Evolutionary conservation across 2,329 filamentous ascomycete species (phyloP).

Genomic region (Pseudogymnoascus verrucosus): DNA sequence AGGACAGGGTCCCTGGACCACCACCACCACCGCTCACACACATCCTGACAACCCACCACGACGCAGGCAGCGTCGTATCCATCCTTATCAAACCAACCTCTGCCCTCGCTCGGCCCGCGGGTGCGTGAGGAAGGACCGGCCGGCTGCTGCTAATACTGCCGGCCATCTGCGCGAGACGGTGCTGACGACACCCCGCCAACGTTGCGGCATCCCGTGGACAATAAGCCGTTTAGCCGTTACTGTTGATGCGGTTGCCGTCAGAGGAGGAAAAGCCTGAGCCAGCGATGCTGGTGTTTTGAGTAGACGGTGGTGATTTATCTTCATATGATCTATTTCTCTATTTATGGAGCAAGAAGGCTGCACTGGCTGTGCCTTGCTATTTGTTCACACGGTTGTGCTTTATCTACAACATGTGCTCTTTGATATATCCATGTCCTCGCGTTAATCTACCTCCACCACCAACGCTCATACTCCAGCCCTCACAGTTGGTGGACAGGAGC

Average conservation of each 20-base stretch:
- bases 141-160: not conserved
- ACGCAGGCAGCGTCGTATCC: not conserved
- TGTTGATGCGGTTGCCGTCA: not conserved
- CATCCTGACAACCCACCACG: not conserved
- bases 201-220: not conserved
- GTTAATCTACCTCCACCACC: not conserved
- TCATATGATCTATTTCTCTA: not conserved
- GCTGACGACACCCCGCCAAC: not conserved
- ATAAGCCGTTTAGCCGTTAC: constrained; percentile 1
- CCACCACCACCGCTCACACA: not conserved
- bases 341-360: not conserved
- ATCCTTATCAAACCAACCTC: not conserved
- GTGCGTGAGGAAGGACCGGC: not conserved
- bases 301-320: not conserved
- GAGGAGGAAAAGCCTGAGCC: not conserved
- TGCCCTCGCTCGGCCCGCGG: not conserved
- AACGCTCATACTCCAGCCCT: not conserved
- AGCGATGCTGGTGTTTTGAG: not conserved
- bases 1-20: not conserved
- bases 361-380: not conserved
- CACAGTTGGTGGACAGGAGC: constrained; percentile 14
- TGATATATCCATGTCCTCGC: not conserved
- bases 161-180: not conserved
- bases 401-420: not conserved
- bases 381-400: not conserved